These are phyloP conservation scores for Picea sitchensis DNA, from an alignment of 75 land plant species.

Conservation along the genomic window DNA sequence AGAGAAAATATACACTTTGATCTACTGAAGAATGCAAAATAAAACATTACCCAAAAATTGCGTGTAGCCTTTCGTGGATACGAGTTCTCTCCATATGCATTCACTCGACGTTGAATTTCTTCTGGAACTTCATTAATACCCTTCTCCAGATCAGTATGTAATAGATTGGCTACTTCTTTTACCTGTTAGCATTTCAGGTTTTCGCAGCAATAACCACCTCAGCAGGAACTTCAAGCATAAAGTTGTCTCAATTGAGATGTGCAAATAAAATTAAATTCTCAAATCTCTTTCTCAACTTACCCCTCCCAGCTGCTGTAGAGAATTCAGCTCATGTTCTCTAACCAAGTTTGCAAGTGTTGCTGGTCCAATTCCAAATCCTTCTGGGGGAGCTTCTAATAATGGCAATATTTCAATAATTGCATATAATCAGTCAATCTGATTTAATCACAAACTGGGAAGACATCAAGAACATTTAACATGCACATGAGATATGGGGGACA, in stretches of 20 bases:
- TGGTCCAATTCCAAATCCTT: constrained; percentile 51
- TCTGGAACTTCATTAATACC: constrained; percentile 65
- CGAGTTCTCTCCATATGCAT: constrained; percentile 69
- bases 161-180: neutral
- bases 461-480: no score
- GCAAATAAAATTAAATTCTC: no score
- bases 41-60: constrained; percentile 45
- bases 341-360: constrained; percentile 50
- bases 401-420: no score
- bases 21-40: neutral
- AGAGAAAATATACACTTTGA: neutral
- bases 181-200: constrained; percentile 35
- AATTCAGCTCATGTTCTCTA: constrained; percentile 45
- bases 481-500: no score
- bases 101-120: constrained; percentile 37
- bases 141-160: constrained; percentile 45
- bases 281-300: constrained; percentile 22
- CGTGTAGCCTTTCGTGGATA: constrained; percentile 70
- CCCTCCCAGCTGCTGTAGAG: constrained; percentile 61
- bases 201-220: no score
- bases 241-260: no score
- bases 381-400: constrained; percentile 20
- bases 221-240: no score
- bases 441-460: no score
- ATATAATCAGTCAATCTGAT: no score